Evolutionary conservation across 2,329 filamentous ascomycete species (phyloP).

Genomic region (Amesomyces nigricolor): DNA sequence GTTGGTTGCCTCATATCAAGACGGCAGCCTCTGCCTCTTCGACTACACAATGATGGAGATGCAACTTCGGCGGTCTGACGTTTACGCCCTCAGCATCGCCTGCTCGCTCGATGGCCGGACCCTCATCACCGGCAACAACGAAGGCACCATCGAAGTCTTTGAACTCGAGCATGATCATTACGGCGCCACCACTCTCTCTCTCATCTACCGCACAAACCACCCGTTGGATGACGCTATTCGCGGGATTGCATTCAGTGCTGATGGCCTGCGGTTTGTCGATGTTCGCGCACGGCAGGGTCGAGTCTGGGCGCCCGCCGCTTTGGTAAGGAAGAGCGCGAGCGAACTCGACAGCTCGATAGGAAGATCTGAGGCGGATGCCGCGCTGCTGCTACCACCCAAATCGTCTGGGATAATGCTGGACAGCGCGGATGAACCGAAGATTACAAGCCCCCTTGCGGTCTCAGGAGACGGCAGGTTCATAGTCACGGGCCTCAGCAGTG

Average conservation of each 20-base stretch:
- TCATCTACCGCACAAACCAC: conserved; percentile 30
- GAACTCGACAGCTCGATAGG: conserved; percentile 15
- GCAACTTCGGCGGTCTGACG: conserved; percentile 10
- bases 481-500: conserved; percentile 27
- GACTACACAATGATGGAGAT: conserved; percentile 25
- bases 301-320: conserved; percentile 34
- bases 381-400: not conserved
- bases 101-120: conserved; percentile 27
- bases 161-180: conserved; percentile 25
- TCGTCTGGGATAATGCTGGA: conserved; percentile 8
- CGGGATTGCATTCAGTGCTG: conserved; percentile 29
- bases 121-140: conserved; percentile 25
- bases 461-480: conserved; percentile 20
- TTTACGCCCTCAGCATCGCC: conserved; percentile 27
- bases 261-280: conserved; percentile 32
- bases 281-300: conserved; percentile 29
- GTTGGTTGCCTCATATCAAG: conserved; percentile 24
- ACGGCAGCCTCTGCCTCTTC: conserved; percentile 29
- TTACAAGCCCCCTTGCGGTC: conserved; percentile 21
- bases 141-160: conserved; percentile 28
- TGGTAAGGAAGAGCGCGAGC: conserved; percentile 25
- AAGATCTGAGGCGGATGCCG: conserved; percentile 15
- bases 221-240: conserved; percentile 27
- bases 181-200: conserved; percentile 10
- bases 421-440: conserved; percentile 17